These are phyloP conservation scores for Cladosporium halotolerans DNA, from an alignment of 2,329 filamentous ascomycete species.

Conservation along the genomic window DNA sequence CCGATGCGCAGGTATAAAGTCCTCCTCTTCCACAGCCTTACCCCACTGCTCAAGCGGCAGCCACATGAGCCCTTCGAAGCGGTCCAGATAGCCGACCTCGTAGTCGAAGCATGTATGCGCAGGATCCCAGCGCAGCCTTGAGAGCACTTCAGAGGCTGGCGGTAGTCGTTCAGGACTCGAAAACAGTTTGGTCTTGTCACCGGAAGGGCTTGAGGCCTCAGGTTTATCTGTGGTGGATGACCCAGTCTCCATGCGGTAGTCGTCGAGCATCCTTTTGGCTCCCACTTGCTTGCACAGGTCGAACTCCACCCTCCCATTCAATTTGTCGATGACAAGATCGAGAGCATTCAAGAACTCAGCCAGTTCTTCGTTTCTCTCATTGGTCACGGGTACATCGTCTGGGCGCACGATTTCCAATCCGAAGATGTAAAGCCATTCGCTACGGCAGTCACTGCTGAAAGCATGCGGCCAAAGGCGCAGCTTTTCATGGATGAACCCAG, in stretches of 20 bases:
- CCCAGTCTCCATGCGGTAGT: too few relatives aligned
- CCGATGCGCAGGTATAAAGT: constrained; percentile 52
- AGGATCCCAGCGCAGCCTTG: constrained; percentile 43
- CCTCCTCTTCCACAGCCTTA: constrained; percentile 48
- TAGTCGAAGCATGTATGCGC: constrained; percentile 40
- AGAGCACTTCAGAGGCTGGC: constrained; percentile 7
- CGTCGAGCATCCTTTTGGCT: background rate
- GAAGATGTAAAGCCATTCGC: constrained; percentile 8
- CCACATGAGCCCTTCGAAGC: constrained; percentile 43
- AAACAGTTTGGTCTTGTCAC: too few relatives aligned
- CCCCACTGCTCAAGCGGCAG: constrained; percentile 43
- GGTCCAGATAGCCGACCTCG: constrained; percentile 49
- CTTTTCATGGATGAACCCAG: background rate
- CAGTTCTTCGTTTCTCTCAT: background rate
- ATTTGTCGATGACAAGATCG: background rate
- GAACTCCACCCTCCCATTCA: background rate
- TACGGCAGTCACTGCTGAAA: background rate
- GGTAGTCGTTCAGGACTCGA: background rate
- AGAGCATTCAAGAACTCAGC: background rate
- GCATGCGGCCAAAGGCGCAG: constrained; percentile 6
- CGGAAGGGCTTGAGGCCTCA: background rate
- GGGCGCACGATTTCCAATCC: background rate
- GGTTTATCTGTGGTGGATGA: too few relatives aligned
- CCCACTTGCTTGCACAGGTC: background rate
- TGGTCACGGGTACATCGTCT: background rate